Conservation (phyloP, 2,329 filamentous ascomycete genomes). For the Hypocreales sp. region DNA sequence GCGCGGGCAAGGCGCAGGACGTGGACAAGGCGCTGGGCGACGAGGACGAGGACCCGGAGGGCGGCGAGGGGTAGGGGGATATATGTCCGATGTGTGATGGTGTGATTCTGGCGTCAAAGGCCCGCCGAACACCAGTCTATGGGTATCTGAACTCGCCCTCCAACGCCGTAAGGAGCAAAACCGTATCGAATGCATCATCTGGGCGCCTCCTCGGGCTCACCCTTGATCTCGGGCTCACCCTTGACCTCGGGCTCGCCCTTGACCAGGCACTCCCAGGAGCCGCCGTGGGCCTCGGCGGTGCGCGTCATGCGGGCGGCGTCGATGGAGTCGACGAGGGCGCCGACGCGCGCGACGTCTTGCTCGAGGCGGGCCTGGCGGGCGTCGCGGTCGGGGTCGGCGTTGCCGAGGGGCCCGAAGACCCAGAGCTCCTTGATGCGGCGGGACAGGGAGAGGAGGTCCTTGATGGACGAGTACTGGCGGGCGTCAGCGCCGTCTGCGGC, state of each 20-base stretch:
- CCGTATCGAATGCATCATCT: too few species aligned
- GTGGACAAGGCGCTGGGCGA: conserved; percentile 34
- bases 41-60: conserved; percentile 34
- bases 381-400: conserved; percentile 18
- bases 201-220: too few species aligned
- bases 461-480: conserved; percentile 23
- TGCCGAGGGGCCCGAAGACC: conserved; percentile 26
- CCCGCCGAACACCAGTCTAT: too few species aligned
- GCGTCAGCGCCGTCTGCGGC: not conserved
- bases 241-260: conserved; percentile 6
- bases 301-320: conserved; percentile 17
- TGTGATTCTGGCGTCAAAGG: too few species aligned
- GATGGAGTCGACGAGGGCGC: conserved; percentile 17
- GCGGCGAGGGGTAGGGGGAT: conserved; percentile 25
- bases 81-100: too few species aligned
- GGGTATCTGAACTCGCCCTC: too few species aligned
- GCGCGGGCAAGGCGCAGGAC: conserved; percentile 23
- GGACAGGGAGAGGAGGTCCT: conserved; percentile 26
- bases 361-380: conserved; percentile 21
- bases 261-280: conserved; percentile 17
- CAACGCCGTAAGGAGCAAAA: too few species aligned
- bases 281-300: conserved; percentile 19
- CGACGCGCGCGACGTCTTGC: conserved; percentile 18
- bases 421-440: conserved; percentile 29
- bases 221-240: too few species aligned